Conservation (phyloP, 805 yeast genomes). For the Yarrowia sp. region DNA sequence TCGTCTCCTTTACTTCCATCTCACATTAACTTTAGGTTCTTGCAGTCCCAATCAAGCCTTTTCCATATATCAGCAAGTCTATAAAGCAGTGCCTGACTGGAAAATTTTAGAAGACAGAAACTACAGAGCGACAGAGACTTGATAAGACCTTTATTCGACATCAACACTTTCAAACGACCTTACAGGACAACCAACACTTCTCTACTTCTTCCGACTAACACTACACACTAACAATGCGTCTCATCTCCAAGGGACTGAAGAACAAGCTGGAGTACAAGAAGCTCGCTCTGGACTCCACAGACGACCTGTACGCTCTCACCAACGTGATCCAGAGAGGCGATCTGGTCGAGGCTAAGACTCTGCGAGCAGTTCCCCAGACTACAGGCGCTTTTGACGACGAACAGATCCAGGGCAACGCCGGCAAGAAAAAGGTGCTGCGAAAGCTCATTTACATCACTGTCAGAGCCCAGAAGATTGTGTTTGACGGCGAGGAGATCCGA, state of each 20-base stretch:
- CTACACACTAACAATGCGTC: slow-evolving; percentile 11
- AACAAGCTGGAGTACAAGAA: slow-evolving; percentile 34
- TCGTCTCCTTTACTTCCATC: background rate
- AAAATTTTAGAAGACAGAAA: too few relatives aligned
- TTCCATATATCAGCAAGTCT: slow-evolving; percentile 33
- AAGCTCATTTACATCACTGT: slow-evolving; percentile 23
- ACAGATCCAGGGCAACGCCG: slow-evolving; percentile 27
- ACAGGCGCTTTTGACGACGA: slow-evolving; percentile 32
- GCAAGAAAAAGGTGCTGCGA: slow-evolving; percentile 33
- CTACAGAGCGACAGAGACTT: background rate
- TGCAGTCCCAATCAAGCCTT: slow-evolving; percentile 32
- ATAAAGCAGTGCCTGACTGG: slow-evolving; percentile 8
- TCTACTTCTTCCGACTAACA: background rate
- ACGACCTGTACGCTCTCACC: slow-evolving; percentile 36
- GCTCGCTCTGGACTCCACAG: slow-evolving; percentile 35
- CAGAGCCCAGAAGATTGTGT: slow-evolving; percentile 24
- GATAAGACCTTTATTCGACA: too few relatives aligned
- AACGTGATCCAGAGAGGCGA: slow-evolving; percentile 31
- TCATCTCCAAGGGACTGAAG: slow-evolving; percentile 33
- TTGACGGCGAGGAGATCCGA: slow-evolving; percentile 38
- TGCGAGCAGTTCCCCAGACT: slow-evolving; percentile 38
- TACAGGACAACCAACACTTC: too few relatives aligned
- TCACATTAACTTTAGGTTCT: slow-evolving; percentile 12
- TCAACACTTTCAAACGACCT: too few relatives aligned
- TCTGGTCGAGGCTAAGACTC: slow-evolving; percentile 33